phyloP scores from a whole-genome alignment of 2,329 filamentous ascomycete genomes.

The Trichoderma sp. region DNA sequence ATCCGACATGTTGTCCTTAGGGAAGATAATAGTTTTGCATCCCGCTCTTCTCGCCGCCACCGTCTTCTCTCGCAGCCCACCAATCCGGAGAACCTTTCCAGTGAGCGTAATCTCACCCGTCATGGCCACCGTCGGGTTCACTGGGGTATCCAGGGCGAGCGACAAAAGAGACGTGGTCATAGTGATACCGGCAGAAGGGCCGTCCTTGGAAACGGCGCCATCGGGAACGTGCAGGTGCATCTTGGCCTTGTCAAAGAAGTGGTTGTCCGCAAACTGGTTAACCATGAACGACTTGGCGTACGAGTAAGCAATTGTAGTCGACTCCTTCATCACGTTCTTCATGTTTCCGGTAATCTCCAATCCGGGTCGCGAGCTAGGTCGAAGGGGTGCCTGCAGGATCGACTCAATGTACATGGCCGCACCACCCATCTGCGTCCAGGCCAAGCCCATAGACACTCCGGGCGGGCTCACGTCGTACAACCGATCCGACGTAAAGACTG shows the following conservation, averaged over 20 bases:
- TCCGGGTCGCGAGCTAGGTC: conserved; percentile 70
- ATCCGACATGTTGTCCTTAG: conserved; percentile 91
- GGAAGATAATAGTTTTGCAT: conserved; percentile 92
- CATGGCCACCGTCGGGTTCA: conserved; percentile 92
- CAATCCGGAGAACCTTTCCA: conserved; percentile 93
- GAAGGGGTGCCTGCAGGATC: conserved; percentile 83
- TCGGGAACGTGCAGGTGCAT: conserved; percentile 96
- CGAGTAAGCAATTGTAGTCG: conserved; percentile 90
- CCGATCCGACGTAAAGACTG: conserved; percentile 92
- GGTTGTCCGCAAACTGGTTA: conserved; percentile 81
- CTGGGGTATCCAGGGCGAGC: conserved; percentile 73
- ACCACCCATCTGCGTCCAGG: conserved; percentile 97
- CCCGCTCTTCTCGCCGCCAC: conserved; percentile 91
- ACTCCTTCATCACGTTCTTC: conserved; percentile 98
- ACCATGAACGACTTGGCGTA: conserved; percentile 91
- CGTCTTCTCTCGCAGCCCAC: conserved; percentile 93
- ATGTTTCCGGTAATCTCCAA: conserved; percentile 94
- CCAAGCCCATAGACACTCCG: conserved; percentile 95
- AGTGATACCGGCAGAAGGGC: conserved; percentile 89
- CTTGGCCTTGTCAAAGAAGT: conserved; percentile 94
- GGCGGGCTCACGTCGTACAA: conserved; percentile 92
- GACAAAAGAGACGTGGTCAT: conserved; percentile 95
- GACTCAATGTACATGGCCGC: conserved; percentile 97
- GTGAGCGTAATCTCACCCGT: conserved; percentile 96
- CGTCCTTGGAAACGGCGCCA: conserved; percentile 94